Percentiles rank a stretch among this genome's conserved stretches.
Evolutionary conservation across 2,329 filamentous ascomycete species (phyloP).

Genomic region (Botrytis aclada): DNA sequence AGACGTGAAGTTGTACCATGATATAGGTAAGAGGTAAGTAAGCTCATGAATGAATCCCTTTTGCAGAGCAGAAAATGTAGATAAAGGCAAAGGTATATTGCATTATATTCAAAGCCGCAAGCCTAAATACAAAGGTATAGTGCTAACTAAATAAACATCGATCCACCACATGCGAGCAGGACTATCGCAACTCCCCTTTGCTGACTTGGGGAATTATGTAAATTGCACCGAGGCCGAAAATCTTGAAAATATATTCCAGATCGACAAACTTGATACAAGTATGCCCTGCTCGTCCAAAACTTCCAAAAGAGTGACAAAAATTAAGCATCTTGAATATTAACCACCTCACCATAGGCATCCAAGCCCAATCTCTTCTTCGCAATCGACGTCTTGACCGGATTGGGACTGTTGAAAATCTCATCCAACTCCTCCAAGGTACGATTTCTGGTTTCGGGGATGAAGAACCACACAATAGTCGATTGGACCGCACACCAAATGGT

Average conservation of each 20-base stretch:
- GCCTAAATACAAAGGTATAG: background rate
- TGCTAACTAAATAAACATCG: background rate
- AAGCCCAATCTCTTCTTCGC: slow-evolving; percentile 43
- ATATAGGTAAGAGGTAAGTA: no score
- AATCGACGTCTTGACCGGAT: slow-evolving; percentile 47
- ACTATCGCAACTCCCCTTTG: background rate
- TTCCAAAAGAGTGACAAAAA: background rate
- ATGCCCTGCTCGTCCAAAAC: background rate
- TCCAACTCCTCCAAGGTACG: slow-evolving; percentile 54
- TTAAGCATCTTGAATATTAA: slow-evolving; percentile 21
- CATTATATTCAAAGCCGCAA: background rate
- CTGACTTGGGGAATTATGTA: background rate
- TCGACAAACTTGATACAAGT: background rate
- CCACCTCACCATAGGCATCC: slow-evolving; percentile 24
- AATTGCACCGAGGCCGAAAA: background rate
- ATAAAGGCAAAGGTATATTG: background rate
- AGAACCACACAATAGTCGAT: slow-evolving; percentile 45
- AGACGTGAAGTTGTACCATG: background rate
- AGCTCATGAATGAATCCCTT: no score
- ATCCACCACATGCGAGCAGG: background rate
- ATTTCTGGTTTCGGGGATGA: slow-evolving; percentile 50
- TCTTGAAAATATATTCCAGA: background rate
- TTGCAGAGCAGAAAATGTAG: background rate
- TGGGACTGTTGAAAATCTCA: slow-evolving; percentile 46
- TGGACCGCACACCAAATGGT: slow-evolving; percentile 45